A percentile compares a stretch with the other conserved stretches of the same genome.
Conservation (phyloP, 768 basidiomycete species). For the Strobilomyces echinocephalus region DNA sequence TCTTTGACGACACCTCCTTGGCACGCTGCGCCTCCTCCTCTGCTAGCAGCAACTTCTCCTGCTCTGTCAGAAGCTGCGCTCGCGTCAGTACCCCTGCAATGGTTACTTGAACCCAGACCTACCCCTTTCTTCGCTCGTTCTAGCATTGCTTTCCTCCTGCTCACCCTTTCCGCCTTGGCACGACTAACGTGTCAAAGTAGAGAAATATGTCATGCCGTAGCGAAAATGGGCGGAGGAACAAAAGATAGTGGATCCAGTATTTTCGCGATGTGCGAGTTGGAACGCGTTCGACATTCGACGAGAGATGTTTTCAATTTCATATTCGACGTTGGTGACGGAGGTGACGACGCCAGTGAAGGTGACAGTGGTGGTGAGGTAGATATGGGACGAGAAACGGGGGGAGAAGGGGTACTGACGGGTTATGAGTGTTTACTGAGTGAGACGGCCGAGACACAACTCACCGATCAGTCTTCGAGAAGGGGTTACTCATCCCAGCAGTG, state of each 20-base stretch:
- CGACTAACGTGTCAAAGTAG: slow-evolving; percentile 42
- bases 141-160: slow-evolving; percentile 63
- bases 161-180: slow-evolving; percentile 70
- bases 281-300: slow-evolving; percentile 23
- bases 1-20: slow-evolving; percentile 24
- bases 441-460: slow-evolving; percentile 38
- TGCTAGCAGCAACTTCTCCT: slow-evolving; percentile 58
- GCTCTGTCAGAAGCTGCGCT: slow-evolving; percentile 53
- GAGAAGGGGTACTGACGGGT: slow-evolving; percentile 46
- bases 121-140: slow-evolving; percentile 75
- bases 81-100: neutral
- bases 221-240: slow-evolving; percentile 65
- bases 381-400: slow-evolving; percentile 21
- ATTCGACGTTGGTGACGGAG: neutral
- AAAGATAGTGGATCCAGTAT: slow-evolving; percentile 42
- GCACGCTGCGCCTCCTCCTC: slow-evolving; percentile 44
- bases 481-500: slow-evolving; percentile 25
- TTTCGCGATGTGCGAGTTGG: slow-evolving; percentile 35
- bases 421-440: slow-evolving; percentile 56
- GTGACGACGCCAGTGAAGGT: neutral
- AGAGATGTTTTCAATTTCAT: slow-evolving; percentile 17
- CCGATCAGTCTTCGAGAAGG: slow-evolving; percentile 55
- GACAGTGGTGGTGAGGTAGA: slow-evolving; percentile 2
- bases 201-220: slow-evolving; percentile 48
- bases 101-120: slow-evolving; percentile 23